Evolutionary conservation across 1,139 yeast genomes (phyloP).

Genomic region (Torulaspora pretoriensis): DNA sequence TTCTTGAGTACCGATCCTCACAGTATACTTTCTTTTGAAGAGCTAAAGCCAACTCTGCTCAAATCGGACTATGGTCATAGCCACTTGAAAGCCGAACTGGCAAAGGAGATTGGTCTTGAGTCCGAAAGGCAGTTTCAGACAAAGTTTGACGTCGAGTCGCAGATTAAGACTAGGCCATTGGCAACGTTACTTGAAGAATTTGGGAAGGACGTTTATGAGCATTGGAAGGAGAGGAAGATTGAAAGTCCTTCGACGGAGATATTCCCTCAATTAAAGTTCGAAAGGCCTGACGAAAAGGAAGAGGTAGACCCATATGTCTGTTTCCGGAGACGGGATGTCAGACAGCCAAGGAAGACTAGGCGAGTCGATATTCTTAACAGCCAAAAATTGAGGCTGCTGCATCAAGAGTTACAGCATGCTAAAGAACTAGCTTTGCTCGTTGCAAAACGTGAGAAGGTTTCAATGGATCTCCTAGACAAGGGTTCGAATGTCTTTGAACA

Average conservation of each 20-base stretch:
- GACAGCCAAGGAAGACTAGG: conserved; percentile 95
- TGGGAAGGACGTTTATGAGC: conserved; percentile 69
- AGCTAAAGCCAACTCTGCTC: conserved; percentile 50
- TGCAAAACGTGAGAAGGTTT: conserved; percentile 60
- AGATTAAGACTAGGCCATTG: conserved; percentile 44
- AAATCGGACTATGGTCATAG: conserved; percentile 30
- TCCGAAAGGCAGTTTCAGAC: conserved; percentile 26
- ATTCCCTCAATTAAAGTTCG: conserved; percentile 74
- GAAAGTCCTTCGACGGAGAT: conserved; percentile 66
- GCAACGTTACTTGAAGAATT: conserved; percentile 53
- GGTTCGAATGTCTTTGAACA: conserved; percentile 35
- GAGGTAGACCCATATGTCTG: conserved; percentile 94
- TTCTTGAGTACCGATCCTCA: conserved; percentile 80
- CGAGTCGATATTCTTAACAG: conserved; percentile 90
- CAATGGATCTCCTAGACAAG: conserved; percentile 22
- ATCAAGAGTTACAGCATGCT: conserved; percentile 74
- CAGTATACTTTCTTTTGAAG: conserved; percentile 67
- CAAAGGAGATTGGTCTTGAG: conserved; percentile 25
- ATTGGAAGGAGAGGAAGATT: conserved; percentile 76
- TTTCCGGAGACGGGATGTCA: conserved; percentile 90
- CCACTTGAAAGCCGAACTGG: conserved; percentile 26
- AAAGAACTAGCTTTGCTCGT: conserved; percentile 64
- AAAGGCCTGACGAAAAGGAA: conserved; percentile 83
- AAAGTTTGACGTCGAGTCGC: conserved; percentile 44
- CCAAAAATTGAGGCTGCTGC: conserved; percentile 72